These are phyloP conservation scores for grape (Vitis vinifera) DNA, from an alignment of 164 flowering plant species.

Conservation along the genomic window ASM3070453v1 NC_081812.1:23317501-23318000, in stretches of 20 bases:
- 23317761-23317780: background rate
- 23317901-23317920: no score
- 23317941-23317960: background rate
- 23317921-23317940: no score
- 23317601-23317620: slow-evolving; percentile 94
- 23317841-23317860: slow-evolving; percentile 93
- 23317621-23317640: slow-evolving; percentile 32
- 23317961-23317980: background rate
- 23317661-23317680: background rate
- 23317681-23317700: background rate
- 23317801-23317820: slow-evolving; percentile 95
- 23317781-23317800: slow-evolving; percentile 63
- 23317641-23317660: background rate
- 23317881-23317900: slow-evolving; percentile 34
- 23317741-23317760: background rate
- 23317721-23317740: background rate
- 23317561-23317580: slow-evolving; percentile 92
- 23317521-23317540: background rate
- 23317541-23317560: slow-evolving; percentile 44
- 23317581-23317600: slow-evolving; percentile 91
- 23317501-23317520: background rate
- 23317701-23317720: background rate
- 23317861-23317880: slow-evolving; percentile 80
- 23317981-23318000: slow-evolving; percentile 9
- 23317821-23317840: slow-evolving; percentile 97